phyloP scores from a whole-genome alignment of 371 early-diverging fungal species.

The Apophysomyces variabilis region DNA sequence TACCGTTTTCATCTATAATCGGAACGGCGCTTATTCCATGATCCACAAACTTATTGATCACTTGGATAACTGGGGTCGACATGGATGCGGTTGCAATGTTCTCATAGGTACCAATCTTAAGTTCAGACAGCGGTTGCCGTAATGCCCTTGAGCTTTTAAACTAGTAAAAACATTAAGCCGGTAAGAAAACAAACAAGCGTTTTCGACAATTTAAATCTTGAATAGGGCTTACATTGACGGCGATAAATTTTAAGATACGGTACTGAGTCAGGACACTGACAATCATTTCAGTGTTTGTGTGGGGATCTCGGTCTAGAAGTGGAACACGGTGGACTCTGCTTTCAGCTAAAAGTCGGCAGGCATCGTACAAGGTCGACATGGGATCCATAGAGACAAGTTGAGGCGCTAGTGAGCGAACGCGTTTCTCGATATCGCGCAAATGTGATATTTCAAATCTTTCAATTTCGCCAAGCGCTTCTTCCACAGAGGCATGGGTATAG shows the following conservation, averaged over 20 bases:
- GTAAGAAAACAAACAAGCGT: conserved; percentile 12
- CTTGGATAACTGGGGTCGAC: conserved; percentile 83
- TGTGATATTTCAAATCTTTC: conserved; percentile 81
- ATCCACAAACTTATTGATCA: conserved; percentile 88
- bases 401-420: conserved; percentile 61
- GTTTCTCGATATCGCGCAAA: conserved; percentile 66
- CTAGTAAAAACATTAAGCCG: conserved; percentile 29
- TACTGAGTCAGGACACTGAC: conserved; percentile 91
- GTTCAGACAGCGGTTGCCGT: conserved; percentile 71
- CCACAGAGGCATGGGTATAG: conserved; percentile 78
- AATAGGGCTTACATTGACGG: conserved; percentile 73
- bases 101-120: conserved; percentile 86
- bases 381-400: conserved; percentile 78
- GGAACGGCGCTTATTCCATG: conserved; percentile 90
- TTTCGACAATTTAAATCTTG: conserved; percentile 23
- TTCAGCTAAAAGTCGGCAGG: conserved; percentile 74
- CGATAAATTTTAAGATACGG: conserved; percentile 89
- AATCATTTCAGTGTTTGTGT: conserved; percentile 81
- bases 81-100: conserved; percentile 79
- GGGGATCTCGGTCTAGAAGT: conserved; percentile 80
- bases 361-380: conserved; percentile 83
- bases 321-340: conserved; percentile 86
- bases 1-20: conserved; percentile 86
- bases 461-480: conserved; percentile 83
- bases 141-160: conserved; percentile 68